phyloP scores from a whole-genome alignment of 192 early-diverging fungal genomes.

The Coemansia sp. region DNA sequence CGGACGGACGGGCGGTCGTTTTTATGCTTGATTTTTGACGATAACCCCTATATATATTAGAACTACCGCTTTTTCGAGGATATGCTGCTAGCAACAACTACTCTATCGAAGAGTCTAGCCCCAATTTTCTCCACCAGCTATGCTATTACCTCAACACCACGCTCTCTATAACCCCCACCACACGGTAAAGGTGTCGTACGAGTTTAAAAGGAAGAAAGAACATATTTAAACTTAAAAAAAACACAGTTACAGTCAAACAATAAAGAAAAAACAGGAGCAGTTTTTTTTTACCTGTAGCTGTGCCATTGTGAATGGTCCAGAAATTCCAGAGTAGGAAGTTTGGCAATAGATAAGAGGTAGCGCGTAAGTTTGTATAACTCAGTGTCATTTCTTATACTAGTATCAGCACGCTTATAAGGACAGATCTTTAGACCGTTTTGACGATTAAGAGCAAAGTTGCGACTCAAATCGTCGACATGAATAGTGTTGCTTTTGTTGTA shows the following conservation, averaged over 20 bases:
- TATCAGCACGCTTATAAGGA: constrained; percentile 61
- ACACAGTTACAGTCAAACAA: not conserved
- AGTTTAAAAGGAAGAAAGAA: not conserved
- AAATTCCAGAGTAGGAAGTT: constrained; percentile 52
- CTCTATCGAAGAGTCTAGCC: not conserved
- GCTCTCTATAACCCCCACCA: no score
- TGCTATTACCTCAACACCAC: no score
- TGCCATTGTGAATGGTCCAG: constrained; percentile 63
- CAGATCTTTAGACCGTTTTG: constrained; percentile 67
- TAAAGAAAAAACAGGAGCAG: not conserved
- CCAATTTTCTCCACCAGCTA: not conserved
- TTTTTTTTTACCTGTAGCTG: constrained; percentile 14
- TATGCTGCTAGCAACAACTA: not conserved
- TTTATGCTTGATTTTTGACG: no score
- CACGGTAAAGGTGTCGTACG: no score
- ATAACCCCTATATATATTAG: no score
- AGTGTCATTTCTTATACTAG: constrained; percentile 49
- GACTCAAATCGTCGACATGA: constrained; percentile 70
- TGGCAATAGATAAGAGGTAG: constrained; percentile 62
- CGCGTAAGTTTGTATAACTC: constrained; percentile 60
- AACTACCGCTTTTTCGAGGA: no score
- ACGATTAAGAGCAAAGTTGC: constrained; percentile 77
- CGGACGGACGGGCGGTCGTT: no score
- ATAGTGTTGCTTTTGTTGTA: constrained; percentile 60
- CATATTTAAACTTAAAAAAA: not conserved